Evolutionary conservation across 108 stramenopile genomes (phyloP), one percentile per base, ranked within the genome.

Genomic region (Chaetoceros tenuissimus): DNA sequence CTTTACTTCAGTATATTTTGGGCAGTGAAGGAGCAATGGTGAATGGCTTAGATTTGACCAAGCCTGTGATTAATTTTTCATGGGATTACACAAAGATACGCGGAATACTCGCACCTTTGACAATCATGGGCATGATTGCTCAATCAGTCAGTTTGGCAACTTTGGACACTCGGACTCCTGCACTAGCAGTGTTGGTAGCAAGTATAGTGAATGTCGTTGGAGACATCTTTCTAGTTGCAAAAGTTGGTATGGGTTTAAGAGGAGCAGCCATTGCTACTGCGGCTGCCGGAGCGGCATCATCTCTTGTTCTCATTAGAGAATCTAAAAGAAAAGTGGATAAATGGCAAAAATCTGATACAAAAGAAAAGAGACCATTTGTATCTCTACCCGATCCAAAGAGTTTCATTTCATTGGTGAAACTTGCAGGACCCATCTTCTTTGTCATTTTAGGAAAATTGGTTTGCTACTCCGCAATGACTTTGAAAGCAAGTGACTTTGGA

Each of bases 391-490:
- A 80, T 53, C 61, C 62, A 13, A 62, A 59, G 59, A 59, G 75
- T 13, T 68, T 91, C 18, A 24, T 80, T 3, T 71, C 77, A 24
- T 64, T 89, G 2, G 55, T 85, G 29, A 49, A 66, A 58, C 74
- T 90, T 16, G 81, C 88, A 7, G 89, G 94, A 17, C 89, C 94
- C 13, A 77, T 94, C 27, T 94, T 91, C 59, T 86, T 84, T 55
- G 77, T 84, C 18, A 75, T 91, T 55, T 51, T 89, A 44, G 79
- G 77, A 0, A 89, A 92, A 59, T 65, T 89, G 10, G 71, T 81
- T 31, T 85, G 84, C 52, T 92, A 88, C 64, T 75, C 71, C n/a
- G 72, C 72, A 31, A 68, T 92, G 76, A 89, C 89, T 20, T 31
- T 94, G 0, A 69, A 74, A 18, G 82, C 84, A 3, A 84, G 82